Conservation (phyloP, 2,329 filamentous ascomycete species). For the Rasamsonia emersonii region DNA sequence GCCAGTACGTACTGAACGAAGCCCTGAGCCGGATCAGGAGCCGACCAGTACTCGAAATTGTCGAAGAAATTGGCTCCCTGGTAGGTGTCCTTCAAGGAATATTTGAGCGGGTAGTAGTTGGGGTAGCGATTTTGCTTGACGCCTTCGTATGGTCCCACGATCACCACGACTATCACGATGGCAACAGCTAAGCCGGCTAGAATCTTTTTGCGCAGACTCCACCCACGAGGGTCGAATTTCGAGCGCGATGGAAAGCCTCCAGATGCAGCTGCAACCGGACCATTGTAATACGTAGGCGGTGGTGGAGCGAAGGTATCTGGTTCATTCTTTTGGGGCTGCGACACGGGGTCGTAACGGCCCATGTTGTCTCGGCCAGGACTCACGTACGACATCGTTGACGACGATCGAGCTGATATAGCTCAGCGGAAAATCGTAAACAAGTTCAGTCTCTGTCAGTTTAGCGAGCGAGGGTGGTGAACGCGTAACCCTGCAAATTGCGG, state of each 20-base stretch:
- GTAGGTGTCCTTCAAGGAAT: slow-evolving; percentile 35
- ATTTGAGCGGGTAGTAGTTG: slow-evolving; percentile 33
- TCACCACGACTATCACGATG: slow-evolving; percentile 33
- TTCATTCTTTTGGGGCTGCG: too few relatives aligned
- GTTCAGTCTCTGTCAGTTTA: too few relatives aligned
- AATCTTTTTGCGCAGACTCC: slow-evolving; percentile 47
- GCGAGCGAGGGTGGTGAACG: too few relatives aligned
- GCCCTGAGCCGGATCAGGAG: slow-evolving; percentile 35
- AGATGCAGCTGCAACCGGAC: too few relatives aligned
- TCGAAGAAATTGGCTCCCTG: slow-evolving; percentile 36
- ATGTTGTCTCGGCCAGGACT: too few relatives aligned
- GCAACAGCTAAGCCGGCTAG: slow-evolving; percentile 32
- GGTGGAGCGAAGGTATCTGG: too few relatives aligned
- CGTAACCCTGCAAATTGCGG: too few relatives aligned
- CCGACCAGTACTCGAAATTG: slow-evolving; percentile 38
- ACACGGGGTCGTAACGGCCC: too few relatives aligned
- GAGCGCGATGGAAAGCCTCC: slow-evolving; percentile 5
- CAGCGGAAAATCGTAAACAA: too few relatives aligned
- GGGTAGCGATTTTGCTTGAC: slow-evolving; percentile 33
- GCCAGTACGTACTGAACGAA: slow-evolving; percentile 37
- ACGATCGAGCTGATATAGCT: too few relatives aligned
- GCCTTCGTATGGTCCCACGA: slow-evolving; percentile 37
- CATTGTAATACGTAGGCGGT: too few relatives aligned
- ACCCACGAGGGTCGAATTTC: slow-evolving; percentile 44
- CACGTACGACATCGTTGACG: too few relatives aligned